phyloP scores from a whole-genome alignment of 176 grass and related monocot species.

The Microstegium vimineum region DNA sequence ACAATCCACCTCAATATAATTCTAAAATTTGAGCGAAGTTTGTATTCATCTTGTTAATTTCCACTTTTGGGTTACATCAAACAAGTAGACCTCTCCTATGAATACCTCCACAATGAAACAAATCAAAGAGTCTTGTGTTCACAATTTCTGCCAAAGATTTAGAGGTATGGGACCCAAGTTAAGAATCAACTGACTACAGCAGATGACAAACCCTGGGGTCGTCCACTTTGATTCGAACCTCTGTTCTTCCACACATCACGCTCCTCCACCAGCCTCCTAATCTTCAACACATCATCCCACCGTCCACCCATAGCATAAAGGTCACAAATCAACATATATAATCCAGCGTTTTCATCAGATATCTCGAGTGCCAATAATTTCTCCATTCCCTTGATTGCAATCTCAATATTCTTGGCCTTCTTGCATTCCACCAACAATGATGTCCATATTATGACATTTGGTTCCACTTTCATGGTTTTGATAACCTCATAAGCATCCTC shows the following conservation, averaged over 20 bases:
- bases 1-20: neutral
- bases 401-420: conserved; percentile 52
- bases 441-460: conserved; percentile 58
- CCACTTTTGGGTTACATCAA: neutral
- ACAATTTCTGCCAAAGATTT: neutral
- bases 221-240: too few species aligned
- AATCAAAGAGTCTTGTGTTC: neutral
- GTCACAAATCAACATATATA: conserved; percentile 47
- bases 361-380: conserved; percentile 49
- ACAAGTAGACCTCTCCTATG: conserved; percentile 3
- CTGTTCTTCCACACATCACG: conserved; percentile 33
- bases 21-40: neutral
- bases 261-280: conserved; percentile 52
- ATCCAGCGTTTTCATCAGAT: conserved; percentile 39
- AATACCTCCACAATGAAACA: neutral
- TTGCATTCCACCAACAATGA: conserved; percentile 51
- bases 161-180: neutral
- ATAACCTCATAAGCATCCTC: conserved; percentile 58
- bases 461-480: conserved; percentile 57
- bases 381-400: conserved; percentile 45
- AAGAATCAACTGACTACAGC: conserved; percentile 26
- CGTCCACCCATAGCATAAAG: conserved; percentile 47
- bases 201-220: neutral
- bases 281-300: conserved; percentile 40
- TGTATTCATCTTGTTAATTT: conserved; percentile 3